phyloP scores from a whole-genome alignment of 1,284 basidiomycete genomes.

The Porogramme epimiltina region DNA sequence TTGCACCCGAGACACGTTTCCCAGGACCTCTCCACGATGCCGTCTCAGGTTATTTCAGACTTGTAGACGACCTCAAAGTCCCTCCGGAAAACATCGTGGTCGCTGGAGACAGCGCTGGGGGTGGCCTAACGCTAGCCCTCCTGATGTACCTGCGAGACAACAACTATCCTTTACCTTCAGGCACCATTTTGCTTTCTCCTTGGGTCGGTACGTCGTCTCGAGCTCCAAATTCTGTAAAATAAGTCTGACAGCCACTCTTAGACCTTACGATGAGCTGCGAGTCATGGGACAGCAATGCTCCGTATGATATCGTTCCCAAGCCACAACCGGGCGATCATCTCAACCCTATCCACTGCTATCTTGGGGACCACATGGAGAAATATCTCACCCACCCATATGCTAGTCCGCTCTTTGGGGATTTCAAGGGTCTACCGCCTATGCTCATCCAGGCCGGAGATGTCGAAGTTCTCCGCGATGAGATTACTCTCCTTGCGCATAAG shows the following conservation, averaged over 20 bases:
- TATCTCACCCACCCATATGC: slow-evolving; percentile 97
- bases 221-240: not conserved
- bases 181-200: slow-evolving; percentile 86
- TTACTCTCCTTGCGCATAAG: slow-evolving; percentile 92
- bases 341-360: slow-evolving; percentile 91
- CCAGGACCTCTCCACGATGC: slow-evolving; percentile 94
- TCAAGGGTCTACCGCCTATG: slow-evolving; percentile 85
- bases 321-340: slow-evolving; percentile 82
- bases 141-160: slow-evolving; percentile 93
- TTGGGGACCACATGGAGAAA: slow-evolving; percentile 82
- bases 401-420: slow-evolving; percentile 93
- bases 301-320: slow-evolving; percentile 79
- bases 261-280: slow-evolving; percentile 96
- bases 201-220: slow-evolving; percentile 78
- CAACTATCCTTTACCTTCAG: slow-evolving; percentile 77
- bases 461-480: slow-evolving; percentile 93
- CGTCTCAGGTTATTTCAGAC: slow-evolving; percentile 84
- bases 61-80: slow-evolving; percentile 88
- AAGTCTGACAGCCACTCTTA: slow-evolving; percentile 30
- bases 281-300: slow-evolving; percentile 94
- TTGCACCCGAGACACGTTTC: slow-evolving; percentile 94
- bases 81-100: slow-evolving; percentile 89
- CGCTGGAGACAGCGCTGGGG: slow-evolving; percentile 93
- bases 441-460: slow-evolving; percentile 94
- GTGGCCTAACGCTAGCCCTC: slow-evolving; percentile 83